Evolutionary conservation across 345 rosid genomes (phyloP).

Genomic region (Bruguiera sexangula): DNA sequence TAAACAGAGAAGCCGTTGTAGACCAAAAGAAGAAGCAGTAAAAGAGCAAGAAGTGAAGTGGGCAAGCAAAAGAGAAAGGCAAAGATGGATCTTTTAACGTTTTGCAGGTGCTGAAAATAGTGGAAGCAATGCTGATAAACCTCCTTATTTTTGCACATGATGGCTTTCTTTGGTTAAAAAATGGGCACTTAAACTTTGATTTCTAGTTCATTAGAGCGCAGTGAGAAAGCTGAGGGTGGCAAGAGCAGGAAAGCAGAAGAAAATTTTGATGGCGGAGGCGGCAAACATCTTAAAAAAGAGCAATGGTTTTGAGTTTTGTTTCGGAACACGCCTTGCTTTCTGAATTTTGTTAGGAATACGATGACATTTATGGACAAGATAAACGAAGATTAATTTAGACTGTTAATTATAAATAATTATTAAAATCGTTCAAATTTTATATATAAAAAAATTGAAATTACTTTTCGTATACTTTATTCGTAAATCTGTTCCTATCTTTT

Average conservation of each 20-base stretch:
- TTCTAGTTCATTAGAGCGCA: neutral
- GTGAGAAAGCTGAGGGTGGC: constrained; percentile 6
- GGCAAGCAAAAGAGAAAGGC: constrained; percentile 46
- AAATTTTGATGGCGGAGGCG: constrained; percentile 32
- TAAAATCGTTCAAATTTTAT: no score
- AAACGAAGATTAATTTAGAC: no score
- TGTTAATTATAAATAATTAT: no score
- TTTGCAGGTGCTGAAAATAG: constrained; percentile 17
- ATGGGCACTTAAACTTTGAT: neutral
- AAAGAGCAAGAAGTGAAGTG: constrained; percentile 62
- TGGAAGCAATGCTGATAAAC: constrained; percentile 17
- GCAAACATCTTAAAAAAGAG: constrained; percentile 16
- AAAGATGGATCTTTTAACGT: constrained; percentile 32
- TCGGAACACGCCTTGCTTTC: neutral
- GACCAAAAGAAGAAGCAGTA: constrained; percentile 51
- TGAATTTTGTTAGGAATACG: no score
- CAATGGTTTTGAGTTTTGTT: neutral
- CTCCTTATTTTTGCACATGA: constrained; percentile 11
- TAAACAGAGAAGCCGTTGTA: constrained; percentile 74
- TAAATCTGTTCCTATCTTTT: no score
- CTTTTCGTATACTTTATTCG: no score
- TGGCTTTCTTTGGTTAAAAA: neutral
- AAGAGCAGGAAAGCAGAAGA: neutral
- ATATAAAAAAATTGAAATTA: no score
- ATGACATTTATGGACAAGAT: no score